Base-by-base conservation (phyloP, 1,284 basidiomycete genomes). In the Boletellus deceptivus region DNA sequence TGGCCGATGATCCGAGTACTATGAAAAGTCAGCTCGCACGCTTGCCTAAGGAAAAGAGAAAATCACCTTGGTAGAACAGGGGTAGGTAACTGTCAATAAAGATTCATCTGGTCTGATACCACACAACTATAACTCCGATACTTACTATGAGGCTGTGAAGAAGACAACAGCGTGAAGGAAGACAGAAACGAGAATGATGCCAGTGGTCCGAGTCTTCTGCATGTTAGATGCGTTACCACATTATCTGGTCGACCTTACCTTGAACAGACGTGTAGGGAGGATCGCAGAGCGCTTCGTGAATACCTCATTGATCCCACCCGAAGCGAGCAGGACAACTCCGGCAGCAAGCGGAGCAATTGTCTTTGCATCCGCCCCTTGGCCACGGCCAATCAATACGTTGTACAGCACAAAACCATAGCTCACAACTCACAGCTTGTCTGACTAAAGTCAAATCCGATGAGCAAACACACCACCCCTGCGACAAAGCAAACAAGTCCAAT, bases 381-480 rank as follows among this genome's bases (percentile, higher is more conserved):
- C 22, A 14, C 22, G 6, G 8, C 14, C 25, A 8, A 10, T 50
- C 22, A n/a, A 9, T 16, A 2, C 24, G 39, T 33, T 16, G 4
- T 22, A 7, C 16, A 35, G 22, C 24, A 22, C 25, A 17, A 18
- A n/a, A 9, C 22, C 7, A 25, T 29, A 46, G 31, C 6, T 2
- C 9, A 53, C 18, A 22, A 66, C 80, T 61, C 56, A 86, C 87
- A 90, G 52, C 70, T 73, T 0, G 74, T 79, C 65, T 90, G 83
- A 59, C 87, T 82, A 55, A 78, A 82, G 67, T 88, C 87, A 68
- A 97, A 93, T 0, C 93, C 93, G 11, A 96, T 73, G 14, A 97
- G 77, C n/a, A 97, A 65, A 47, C 86, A 83, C 6, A 92, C 76
- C n/a, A 91, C 80, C 0, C 89, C 88, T 1, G 70, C 71, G 47